A percentile compares a stretch with the other conserved stretches of the same genome.
Conservation (phyloP, 768 basidiomycete species). For the Suillus cothurnatus region DNA sequence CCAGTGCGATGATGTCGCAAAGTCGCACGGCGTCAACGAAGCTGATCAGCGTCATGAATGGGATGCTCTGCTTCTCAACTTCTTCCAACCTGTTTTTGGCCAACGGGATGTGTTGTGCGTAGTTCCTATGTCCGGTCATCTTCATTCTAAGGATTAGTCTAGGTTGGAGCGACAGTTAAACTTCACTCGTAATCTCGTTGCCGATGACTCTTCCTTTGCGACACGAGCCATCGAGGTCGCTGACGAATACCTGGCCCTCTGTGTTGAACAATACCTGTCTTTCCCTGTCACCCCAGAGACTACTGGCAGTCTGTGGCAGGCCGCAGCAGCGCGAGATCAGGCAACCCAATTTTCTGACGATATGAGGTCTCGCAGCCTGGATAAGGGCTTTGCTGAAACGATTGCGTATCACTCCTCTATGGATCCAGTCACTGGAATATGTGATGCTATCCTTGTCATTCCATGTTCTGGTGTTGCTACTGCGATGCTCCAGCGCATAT, state of each 20-base stretch:
- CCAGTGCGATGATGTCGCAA: neutral
- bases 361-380: neutral
- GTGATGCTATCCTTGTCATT: neutral
- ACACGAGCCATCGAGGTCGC: neutral
- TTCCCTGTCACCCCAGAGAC: neutral
- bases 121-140: neutral
- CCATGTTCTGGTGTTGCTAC: neutral
- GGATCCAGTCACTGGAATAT: neutral
- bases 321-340: neutral
- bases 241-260: rapidly evolving
- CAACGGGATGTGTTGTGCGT: neutral
- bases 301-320: neutral
- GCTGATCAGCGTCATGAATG: neutral
- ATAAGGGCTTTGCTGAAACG: neutral
- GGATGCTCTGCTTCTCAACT: neutral
- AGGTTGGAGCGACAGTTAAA: neutral
- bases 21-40: neutral
- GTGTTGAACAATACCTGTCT: rapidly evolving
- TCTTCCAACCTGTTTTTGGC: neutral
- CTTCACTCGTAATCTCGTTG: neutral
- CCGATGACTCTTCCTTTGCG: neutral
- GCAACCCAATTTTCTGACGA: neutral
- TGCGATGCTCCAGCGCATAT: neutral
- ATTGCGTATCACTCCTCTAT: neutral
- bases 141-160: neutral